Percentiles rank a stretch among this genome's conserved stretches.
These are phyloP conservation scores for Straminergon stramineum DNA, from an alignment of 225 moss, liverwort and hornwort species.

Conservation along the genomic window DNA sequence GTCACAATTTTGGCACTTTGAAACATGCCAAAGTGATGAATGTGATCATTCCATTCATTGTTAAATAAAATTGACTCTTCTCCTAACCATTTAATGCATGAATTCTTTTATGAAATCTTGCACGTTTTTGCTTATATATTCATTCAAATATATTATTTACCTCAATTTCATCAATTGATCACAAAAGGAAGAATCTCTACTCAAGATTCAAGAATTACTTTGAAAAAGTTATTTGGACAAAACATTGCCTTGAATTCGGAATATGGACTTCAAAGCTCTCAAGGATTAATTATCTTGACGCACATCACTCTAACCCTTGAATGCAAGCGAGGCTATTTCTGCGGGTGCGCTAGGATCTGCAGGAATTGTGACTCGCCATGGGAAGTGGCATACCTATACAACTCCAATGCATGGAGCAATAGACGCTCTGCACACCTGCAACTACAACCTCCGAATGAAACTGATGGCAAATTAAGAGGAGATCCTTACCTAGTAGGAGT, in stretches of 20 bases:
- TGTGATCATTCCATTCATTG: neutral
- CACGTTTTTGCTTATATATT: neutral
- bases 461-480: neutral
- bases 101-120: neutral
- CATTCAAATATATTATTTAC: neutral
- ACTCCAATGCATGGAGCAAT: neutral
- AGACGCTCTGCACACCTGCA: neutral
- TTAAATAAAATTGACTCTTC: neutral
- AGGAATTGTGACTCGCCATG: neutral
- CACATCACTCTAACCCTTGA: neutral
- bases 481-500: neutral
- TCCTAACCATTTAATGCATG: neutral
- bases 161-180: neutral
- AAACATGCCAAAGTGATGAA: neutral
- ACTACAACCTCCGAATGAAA: neutral
- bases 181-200: neutral
- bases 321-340: neutral
- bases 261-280: neutral
- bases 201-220: neutral
- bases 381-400: neutral
- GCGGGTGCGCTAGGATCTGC: accelerated
- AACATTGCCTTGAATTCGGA: neutral
- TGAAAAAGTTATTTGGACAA: neutral
- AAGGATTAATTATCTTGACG: neutral
- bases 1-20: neutral